Evolutionary conservation across 192 early-diverging fungal genomes (phyloP).

Genomic region (Backusella luteola): DNA sequence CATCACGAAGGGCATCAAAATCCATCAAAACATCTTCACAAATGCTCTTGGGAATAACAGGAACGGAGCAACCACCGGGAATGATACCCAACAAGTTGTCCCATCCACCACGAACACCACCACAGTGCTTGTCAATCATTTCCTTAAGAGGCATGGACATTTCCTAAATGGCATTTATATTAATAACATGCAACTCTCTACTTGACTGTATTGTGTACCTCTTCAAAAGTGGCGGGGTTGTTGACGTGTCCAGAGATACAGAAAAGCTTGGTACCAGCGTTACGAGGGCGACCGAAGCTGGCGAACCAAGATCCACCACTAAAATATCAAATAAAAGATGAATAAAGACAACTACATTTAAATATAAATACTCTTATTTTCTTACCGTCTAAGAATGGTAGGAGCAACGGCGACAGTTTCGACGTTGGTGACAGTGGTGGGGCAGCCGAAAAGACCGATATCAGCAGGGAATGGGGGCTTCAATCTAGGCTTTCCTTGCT

Average conservation of each 20-base stretch:
- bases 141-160: constrained; percentile 96
- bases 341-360: not conserved
- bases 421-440: constrained; percentile 97
- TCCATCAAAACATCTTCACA: constrained; percentile 97
- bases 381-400: constrained; percentile 65
- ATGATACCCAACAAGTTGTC: constrained; percentile 97
- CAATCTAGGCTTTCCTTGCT: constrained; percentile 97
- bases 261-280: constrained; percentile 95
- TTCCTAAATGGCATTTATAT: constrained; percentile 40
- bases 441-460: constrained; percentile 97
- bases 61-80: constrained; percentile 97
- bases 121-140: constrained; percentile 93
- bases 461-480: constrained; percentile 99
- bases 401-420: constrained; percentile 98
- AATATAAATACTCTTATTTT: not conserved
- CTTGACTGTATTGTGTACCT: constrained; percentile 31
- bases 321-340: not conserved
- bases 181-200: not conserved
- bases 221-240: constrained; percentile 96
- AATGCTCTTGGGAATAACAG: constrained; percentile 78
- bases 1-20: constrained; percentile 96
- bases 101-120: constrained; percentile 97
- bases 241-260: constrained; percentile 99
- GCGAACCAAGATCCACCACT: constrained; percentile 94
- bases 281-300: constrained; percentile 85